A percentile compares a stretch with the other conserved stretches of the same genome.
Conservation (phyloP, 78 protist genomes). For the Cavenderia fasciculata region DNA sequence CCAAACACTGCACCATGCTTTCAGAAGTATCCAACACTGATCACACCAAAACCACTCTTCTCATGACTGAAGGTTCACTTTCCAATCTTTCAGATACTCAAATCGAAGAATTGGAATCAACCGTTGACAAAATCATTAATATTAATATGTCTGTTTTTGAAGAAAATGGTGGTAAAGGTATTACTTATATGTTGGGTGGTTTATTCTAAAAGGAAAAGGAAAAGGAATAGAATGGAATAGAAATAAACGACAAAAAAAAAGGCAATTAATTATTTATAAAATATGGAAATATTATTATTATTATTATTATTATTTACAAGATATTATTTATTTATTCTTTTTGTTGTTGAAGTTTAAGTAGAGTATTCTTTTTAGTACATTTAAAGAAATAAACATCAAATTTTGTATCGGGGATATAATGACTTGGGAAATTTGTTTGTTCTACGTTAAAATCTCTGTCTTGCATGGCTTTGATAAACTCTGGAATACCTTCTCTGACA, state of each 20-base stretch:
- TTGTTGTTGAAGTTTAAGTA: no score
- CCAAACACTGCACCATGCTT: slow-evolving; percentile 6
- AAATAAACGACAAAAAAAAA: no score
- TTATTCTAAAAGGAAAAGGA: slow-evolving; percentile 13
- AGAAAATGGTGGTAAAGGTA: slow-evolving; percentile 35
- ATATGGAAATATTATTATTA: no score
- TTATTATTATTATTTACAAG: no score
- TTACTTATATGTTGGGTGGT: slow-evolving; percentile 55
- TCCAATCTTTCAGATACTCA: neutral
- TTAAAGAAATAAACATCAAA: slow-evolving; percentile 35
- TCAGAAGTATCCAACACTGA: neutral
- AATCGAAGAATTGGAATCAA: neutral
- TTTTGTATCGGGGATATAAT: slow-evolving; percentile 42
- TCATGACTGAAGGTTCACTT: slow-evolving; percentile 20
- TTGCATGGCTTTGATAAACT: slow-evolving; percentile 34
- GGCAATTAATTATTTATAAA: no score
- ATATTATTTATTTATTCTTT: no score
- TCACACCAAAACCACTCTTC: neutral
- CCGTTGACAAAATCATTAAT: slow-evolving; percentile 7
- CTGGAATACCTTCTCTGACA: slow-evolving; percentile 41
- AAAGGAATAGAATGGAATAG: neutral
- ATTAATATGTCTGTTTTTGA: slow-evolving; percentile 38
- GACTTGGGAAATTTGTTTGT: slow-evolving; percentile 15
- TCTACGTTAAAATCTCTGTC: slow-evolving; percentile 17
- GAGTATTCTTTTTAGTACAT: slow-evolving; percentile 9